Evolutionary conservation across 192 early-diverging fungal genomes (phyloP), one percentile per base, ranked within the genome.

Genomic region (Jimgerdemannia lactiflua): DNA sequence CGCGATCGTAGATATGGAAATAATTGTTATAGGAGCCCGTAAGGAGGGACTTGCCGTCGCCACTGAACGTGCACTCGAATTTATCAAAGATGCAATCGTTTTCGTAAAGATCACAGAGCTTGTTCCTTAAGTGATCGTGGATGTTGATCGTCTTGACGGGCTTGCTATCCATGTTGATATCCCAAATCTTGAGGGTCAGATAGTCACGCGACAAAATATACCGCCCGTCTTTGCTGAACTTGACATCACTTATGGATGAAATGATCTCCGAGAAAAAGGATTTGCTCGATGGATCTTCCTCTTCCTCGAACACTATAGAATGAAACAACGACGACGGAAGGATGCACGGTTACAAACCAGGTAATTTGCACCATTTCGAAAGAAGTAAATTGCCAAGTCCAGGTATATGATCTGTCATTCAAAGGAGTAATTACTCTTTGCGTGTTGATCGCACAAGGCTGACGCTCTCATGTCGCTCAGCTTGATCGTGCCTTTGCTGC

Each of bases 191-290:
- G 74, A 99, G 86, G 9, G 98, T 97, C 70, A 98, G 85, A 75
- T 99, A 99, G 78, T 99, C 97, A 42, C 98, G 90, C 43, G 98
- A 95, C 70, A 99, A 86, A 79, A 99, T 97, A 80, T 98, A 98
- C 29, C 95, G 91, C 7, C 98, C 98, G 86, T 99, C 96, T 49
- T 90, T 86, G 80, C 92, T 95, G 81, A 99, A 99, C 86, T 96
- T 96, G 72, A 98, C 89, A 82, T 99, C 97, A 7, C 95, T 96
- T 64, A 98, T 96, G 4, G 97, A 99, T 4, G 96, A 96, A 67
- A 99, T 99, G 82, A 99, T 99, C 82, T 99, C 98, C 44, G 98
- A 98, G 84, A 99, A 99, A 84, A 99, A 99, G n/a, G 96, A 97
- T 85, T 96, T 97, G 80, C 91, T 94, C 39, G 89, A 84, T 4